These are phyloP conservation scores for Yamadazyma sp. DNA, from an alignment of 805 yeast species.

Conservation along the genomic window DNA sequence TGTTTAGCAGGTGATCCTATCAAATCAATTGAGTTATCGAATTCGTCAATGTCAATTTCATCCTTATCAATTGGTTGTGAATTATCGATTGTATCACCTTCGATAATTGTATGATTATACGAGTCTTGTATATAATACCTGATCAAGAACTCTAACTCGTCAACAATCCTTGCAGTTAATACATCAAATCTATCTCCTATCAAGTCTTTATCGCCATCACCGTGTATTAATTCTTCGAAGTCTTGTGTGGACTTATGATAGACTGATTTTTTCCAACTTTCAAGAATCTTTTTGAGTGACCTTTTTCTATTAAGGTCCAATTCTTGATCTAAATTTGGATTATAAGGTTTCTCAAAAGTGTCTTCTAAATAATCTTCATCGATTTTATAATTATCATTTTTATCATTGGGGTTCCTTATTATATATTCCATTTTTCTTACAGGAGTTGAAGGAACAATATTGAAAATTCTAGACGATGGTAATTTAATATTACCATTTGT, in stretches of 20 bases:
- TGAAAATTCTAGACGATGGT: constrained; percentile 44
- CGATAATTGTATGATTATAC: constrained; percentile 16
- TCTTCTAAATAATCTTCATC: neutral
- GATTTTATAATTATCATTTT: neutral
- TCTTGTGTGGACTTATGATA: constrained; percentile 13
- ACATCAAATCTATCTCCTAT: constrained; percentile 51
- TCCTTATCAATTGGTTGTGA: constrained; percentile 11
- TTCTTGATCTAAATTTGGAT: neutral
- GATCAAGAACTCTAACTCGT: constrained; percentile 59
- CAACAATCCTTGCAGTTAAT: constrained; percentile 66
- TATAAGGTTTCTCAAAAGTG: constrained; percentile 5
- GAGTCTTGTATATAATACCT: constrained; percentile 37
- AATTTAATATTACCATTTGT: constrained; percentile 49
- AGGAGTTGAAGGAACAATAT: constrained; percentile 65
- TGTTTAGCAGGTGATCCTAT: constrained; percentile 18
- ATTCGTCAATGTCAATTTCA: constrained; percentile 28
- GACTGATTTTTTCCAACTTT: constrained; percentile 40
- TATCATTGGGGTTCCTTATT: constrained; percentile 10
- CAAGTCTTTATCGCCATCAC: constrained; percentile 11
- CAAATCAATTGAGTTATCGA: constrained; percentile 22
- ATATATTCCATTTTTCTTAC: constrained; percentile 54
- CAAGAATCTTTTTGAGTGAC: constrained; percentile 36
- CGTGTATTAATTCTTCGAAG: constrained; percentile 8
- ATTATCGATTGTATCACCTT: constrained; percentile 16
- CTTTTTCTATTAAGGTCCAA: constrained; percentile 20